These are phyloP conservation scores for Leccinum pellstonianum DNA, from an alignment of 768 basidiomycete genomes.

Conservation along the genomic window DNA sequence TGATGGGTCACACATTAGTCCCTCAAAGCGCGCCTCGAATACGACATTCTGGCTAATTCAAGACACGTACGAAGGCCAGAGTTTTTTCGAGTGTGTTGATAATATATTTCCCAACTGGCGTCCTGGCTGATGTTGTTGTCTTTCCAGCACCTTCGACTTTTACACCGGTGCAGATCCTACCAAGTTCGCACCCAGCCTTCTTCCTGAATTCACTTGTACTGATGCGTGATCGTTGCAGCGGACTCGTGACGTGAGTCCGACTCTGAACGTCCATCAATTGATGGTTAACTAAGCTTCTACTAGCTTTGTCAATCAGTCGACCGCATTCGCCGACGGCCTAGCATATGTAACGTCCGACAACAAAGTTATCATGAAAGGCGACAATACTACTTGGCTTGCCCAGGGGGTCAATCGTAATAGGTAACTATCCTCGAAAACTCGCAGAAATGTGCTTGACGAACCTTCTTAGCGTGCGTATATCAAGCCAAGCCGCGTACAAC, in stretches of 20 bases:
- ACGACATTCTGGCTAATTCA: slow-evolving; percentile 64
- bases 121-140: slow-evolving; percentile 7
- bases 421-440: slow-evolving; percentile 32
- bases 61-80: slow-evolving; percentile 63
- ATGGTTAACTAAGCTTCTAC: slow-evolving; percentile 12
- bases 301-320: slow-evolving; percentile 60
- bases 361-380: slow-evolving; percentile 74
- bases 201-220: slow-evolving; percentile 14
- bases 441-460: neutral
- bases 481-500: slow-evolving; percentile 59
- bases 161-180: slow-evolving; percentile 66
- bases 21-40: slow-evolving; percentile 21
- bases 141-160: slow-evolving; percentile 53
- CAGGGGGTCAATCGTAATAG: slow-evolving; percentile 59
- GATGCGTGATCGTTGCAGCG: slow-evolving; percentile 41
- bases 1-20: neutral
- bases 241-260: slow-evolving; percentile 62
- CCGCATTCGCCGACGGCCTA: slow-evolving; percentile 53
- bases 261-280: slow-evolving; percentile 7
- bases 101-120: neutral
- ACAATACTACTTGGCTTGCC: slow-evolving; percentile 57
- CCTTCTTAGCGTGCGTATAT: slow-evolving; percentile 67
- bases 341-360: slow-evolving; percentile 57
- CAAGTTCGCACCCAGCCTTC: slow-evolving; percentile 35
- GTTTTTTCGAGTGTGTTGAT: slow-evolving; percentile 65